phyloP scores from a whole-genome alignment of 768 basidiomycete species.

The Phlegmacium glaucopus region DNA sequence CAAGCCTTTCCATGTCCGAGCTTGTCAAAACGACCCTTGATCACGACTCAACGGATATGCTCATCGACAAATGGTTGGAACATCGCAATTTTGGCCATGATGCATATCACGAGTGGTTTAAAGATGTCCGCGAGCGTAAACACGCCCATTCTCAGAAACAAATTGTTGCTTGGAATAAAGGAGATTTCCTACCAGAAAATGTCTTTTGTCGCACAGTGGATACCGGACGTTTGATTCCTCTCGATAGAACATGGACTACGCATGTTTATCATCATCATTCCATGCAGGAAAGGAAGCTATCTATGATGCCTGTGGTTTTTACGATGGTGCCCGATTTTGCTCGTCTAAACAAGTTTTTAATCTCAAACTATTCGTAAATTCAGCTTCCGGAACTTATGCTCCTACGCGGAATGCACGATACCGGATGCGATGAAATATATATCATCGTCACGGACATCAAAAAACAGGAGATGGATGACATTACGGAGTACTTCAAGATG shows the following conservation, averaged over 20 bases:
- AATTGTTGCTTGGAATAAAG: slow-evolving; percentile 60
- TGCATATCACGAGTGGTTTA: slow-evolving; percentile 77
- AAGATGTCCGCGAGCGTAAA: slow-evolving; percentile 62
- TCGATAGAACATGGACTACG: slow-evolving; percentile 80
- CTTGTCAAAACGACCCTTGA: slow-evolving; percentile 76
- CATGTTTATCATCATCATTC: slow-evolving; percentile 78
- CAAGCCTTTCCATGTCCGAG: slow-evolving; percentile 70
- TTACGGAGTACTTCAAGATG: slow-evolving; percentile 75
- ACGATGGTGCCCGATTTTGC: slow-evolving; percentile 56
- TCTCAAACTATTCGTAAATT: slow-evolving; percentile 4
- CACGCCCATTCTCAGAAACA: slow-evolving; percentile 50
- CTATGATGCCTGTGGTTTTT: slow-evolving; percentile 79
- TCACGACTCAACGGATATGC: slow-evolving; percentile 71
- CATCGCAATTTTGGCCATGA: slow-evolving; percentile 59
- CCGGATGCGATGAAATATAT: slow-evolving; percentile 74
- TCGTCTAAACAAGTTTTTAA: neutral
- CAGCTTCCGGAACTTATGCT: slow-evolving; percentile 80
- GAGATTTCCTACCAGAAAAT: slow-evolving; percentile 75
- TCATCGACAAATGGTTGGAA: slow-evolving; percentile 84
- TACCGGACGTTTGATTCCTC: slow-evolving; percentile 72
- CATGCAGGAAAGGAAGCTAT: slow-evolving; percentile 67
- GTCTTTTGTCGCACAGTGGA: slow-evolving; percentile 78
- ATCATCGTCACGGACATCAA: slow-evolving; percentile 80
- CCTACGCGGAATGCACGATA: slow-evolving; percentile 76
- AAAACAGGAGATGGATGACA: slow-evolving; percentile 77